Conservation (phyloP, 176 grass and related monocot species). For the Carex cristatella region DNA sequence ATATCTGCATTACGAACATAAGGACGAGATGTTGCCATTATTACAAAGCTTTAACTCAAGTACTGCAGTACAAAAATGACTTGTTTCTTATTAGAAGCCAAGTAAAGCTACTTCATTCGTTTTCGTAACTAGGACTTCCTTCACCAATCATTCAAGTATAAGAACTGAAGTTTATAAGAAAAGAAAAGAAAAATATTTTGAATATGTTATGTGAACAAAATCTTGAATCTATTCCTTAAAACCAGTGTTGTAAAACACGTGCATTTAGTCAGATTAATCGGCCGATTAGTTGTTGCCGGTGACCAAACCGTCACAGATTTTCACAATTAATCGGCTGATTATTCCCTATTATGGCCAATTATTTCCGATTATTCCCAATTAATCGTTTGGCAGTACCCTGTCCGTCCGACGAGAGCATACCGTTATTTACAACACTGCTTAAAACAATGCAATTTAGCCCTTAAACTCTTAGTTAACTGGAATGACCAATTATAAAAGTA, state of each 20-base stretch:
- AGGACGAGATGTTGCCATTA: not conserved
- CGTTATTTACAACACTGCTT: too few species aligned
- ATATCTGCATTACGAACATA: slow-evolving; percentile 50
- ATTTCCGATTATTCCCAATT: too few species aligned
- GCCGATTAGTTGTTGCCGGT: too few species aligned
- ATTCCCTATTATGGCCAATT: too few species aligned
- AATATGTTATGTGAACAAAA: not conserved
- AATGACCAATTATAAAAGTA: not conserved
- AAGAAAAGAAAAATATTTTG: not conserved
- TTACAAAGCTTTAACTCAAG: not conserved
- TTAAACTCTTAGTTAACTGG: not conserved
- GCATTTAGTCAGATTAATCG: too few species aligned
- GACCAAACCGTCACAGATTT: too few species aligned
- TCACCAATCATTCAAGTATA: not conserved
- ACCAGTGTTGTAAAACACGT: too few species aligned
- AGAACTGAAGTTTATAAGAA: not conserved
- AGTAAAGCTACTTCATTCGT: not conserved
- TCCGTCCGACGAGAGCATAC: too few species aligned
- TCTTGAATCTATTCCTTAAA: not conserved
- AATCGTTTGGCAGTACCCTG: too few species aligned
- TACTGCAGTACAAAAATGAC: not conserved
- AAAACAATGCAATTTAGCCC: not conserved
- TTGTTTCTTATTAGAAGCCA: not conserved
- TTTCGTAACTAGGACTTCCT: not conserved
- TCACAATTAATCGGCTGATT: too few species aligned